phyloP scores from a whole-genome alignment of 108 stramenopile species.

The Schizochytrium sp. region DNA sequence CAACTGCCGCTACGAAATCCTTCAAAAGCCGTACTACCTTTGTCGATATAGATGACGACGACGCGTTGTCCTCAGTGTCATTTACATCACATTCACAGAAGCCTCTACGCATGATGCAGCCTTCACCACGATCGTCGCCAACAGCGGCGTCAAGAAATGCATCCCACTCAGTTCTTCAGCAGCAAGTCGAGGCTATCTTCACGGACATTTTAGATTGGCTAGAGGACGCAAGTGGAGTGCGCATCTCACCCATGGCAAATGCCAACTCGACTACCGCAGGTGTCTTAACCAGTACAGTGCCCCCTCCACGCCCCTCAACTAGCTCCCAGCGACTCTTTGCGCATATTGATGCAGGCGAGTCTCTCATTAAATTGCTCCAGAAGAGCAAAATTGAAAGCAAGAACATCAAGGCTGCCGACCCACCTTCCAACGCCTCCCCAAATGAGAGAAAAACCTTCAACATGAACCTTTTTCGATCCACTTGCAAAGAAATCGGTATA shows the following conservation, averaged over 20 bases:
- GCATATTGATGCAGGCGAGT: too few species aligned
- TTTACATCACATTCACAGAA: not conserved
- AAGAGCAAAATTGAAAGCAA: too few species aligned
- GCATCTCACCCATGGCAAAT: not conserved
- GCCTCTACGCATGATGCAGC: not conserved
- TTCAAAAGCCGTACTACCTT: not conserved
- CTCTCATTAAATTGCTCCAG: too few species aligned
- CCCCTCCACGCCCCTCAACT: too few species aligned
- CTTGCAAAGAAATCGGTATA: constrained; percentile 23
- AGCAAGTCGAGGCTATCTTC: not conserved
- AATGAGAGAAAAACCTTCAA: not conserved
- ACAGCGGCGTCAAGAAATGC: not conserved
- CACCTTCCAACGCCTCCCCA: too few species aligned
- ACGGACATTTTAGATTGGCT: constrained; percentile 13
- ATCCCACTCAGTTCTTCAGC: not conserved
- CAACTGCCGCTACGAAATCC: not conserved
- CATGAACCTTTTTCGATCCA: not conserved
- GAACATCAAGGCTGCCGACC: too few species aligned
- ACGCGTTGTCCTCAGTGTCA: not conserved
- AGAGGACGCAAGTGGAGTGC: not conserved
- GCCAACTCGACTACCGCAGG: not conserved
- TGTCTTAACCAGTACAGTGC: too few species aligned
- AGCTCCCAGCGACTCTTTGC: too few species aligned
- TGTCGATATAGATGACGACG: constrained; percentile 21
- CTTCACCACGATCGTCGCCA: not conserved